Evolutionary conservation across 2,329 filamentous ascomycete genomes (phyloP).

Genomic region (Neophaeococcomyces mojaviensis): DNA sequence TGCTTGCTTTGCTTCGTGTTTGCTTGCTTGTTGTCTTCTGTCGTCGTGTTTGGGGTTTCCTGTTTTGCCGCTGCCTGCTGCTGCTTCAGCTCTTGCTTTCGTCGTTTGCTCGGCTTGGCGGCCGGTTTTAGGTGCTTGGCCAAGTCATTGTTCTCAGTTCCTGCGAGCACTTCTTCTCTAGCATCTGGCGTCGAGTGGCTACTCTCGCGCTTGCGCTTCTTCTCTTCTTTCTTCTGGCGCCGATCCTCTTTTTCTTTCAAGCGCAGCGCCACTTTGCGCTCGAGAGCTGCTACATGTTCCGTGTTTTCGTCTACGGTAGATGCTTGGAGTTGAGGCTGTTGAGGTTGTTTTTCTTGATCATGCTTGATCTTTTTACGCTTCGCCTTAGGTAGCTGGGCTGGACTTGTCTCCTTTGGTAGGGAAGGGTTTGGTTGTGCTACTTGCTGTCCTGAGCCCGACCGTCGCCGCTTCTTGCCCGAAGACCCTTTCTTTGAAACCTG

Average conservation of each 20-base stretch:
- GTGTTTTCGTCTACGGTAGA: neutral
- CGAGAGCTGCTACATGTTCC: slow-evolving; percentile 8
- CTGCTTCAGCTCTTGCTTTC: neutral
- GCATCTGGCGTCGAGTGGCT: neutral
- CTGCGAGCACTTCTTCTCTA: neutral
- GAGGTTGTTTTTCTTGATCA: slow-evolving; percentile 8
- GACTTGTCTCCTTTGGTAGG: neutral
- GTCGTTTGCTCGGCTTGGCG: neutral
- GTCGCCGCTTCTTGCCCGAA: slow-evolving; percentile 10
- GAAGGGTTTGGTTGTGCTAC: neutral
- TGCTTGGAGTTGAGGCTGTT: neutral
- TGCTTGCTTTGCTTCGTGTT: neutral
- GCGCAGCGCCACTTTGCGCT: slow-evolving; percentile 36
- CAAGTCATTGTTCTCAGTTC: neutral
- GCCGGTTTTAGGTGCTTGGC: neutral
- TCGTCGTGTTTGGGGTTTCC: neutral
- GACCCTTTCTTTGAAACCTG: neutral
- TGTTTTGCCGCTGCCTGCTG: neutral
- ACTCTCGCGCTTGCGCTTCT: slow-evolving; percentile 37
- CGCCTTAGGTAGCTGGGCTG: slow-evolving; percentile 10
- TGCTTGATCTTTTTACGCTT: slow-evolving; percentile 21
- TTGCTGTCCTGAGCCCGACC: slow-evolving; percentile 9
- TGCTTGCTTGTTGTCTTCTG: neutral
- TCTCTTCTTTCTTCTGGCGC: slow-evolving; percentile 30
- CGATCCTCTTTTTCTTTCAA: slow-evolving; percentile 36